Conservation (phyloP, 78 protist genomes). For the Trichosphaerium sp. region DNA sequence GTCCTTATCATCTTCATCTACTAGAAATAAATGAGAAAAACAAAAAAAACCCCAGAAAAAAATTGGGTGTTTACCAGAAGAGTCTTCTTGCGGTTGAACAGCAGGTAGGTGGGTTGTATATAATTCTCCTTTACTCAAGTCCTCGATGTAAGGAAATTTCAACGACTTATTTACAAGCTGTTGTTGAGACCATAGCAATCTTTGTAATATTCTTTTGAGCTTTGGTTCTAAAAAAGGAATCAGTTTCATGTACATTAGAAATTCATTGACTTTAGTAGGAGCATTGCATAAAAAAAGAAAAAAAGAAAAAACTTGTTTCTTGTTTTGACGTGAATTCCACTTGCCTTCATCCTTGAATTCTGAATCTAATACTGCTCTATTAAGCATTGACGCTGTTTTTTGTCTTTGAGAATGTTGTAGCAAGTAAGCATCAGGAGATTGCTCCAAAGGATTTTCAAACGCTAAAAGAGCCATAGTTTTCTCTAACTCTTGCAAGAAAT, state of each 20-base stretch:
- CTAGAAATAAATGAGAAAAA: too few relatives aligned
- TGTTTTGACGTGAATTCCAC: neutral
- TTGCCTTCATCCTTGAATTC: slow-evolving; percentile 64
- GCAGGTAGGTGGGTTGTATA: too few relatives aligned
- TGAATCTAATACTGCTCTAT: slow-evolving; percentile 77
- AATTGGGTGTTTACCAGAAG: too few relatives aligned
- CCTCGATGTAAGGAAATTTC: slow-evolving; percentile 35
- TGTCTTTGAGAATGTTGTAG: slow-evolving; percentile 57
- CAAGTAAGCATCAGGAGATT: slow-evolving; percentile 52
- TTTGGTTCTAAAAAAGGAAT: slow-evolving; percentile 59
- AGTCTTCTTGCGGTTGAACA: too few relatives aligned
- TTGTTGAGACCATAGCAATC: slow-evolving; percentile 57
- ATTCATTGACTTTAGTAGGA: neutral
- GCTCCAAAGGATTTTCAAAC: slow-evolving; percentile 44
- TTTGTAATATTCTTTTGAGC: slow-evolving; percentile 56
- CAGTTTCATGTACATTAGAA: neutral
- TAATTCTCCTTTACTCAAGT: slow-evolving; percentile 29
- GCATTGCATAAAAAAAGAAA: neutral
- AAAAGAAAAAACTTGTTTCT: neutral
- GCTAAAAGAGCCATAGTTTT: slow-evolving; percentile 70
- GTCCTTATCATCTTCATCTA: too few relatives aligned
- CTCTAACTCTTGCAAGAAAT: slow-evolving; percentile 72
- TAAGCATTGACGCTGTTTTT: slow-evolving; percentile 73
- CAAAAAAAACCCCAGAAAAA: too few relatives aligned
- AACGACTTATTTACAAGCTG: slow-evolving; percentile 41